These are phyloP conservation scores for Rhypophila decipiens DNA, from an alignment of 495 filamentous ascomycete genomes.

Conservation along the genomic window DNA sequence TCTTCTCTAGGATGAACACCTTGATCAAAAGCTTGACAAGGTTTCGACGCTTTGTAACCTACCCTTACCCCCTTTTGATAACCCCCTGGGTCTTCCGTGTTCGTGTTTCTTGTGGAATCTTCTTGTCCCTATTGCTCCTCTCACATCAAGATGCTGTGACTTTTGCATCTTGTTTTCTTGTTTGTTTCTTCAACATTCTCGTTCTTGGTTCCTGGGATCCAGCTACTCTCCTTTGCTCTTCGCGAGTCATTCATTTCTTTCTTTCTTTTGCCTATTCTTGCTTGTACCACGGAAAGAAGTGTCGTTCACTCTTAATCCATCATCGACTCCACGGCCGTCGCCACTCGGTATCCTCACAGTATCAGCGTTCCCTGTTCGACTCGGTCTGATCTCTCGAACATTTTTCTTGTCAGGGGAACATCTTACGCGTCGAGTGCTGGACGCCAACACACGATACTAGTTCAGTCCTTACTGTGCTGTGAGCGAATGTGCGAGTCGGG, in stretches of 20 bases:
- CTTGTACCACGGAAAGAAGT: not conserved
- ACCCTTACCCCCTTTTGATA: not conserved
- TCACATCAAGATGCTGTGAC: slow-evolving; percentile 1
- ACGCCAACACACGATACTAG: slow-evolving; percentile 1
- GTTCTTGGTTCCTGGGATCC: slow-evolving; percentile 6
- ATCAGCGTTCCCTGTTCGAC: slow-evolving; percentile 2
- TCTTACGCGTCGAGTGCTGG: not conserved
- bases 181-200: not conserved
- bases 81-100: not conserved
- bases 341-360: not conserved
- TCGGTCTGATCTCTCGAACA: not conserved
- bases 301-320: not conserved
- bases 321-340: not conserved
- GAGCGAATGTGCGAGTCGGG: slow-evolving; percentile 16
- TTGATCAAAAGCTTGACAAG: too few species aligned
- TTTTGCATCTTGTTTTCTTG: not conserved
- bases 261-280: not conserved
- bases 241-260: slow-evolving; percentile 5
- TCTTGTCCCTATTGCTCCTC: not conserved
- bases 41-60: too few species aligned
- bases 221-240: slow-evolving; percentile 1
- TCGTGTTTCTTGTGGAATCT: not conserved
- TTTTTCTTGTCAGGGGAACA: not conserved
- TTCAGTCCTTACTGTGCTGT: slow-evolving; percentile 7
- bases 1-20: not conserved